Base-by-base conservation (phyloP, 441 rosid species). In the Macaranga tanarius region DNA sequence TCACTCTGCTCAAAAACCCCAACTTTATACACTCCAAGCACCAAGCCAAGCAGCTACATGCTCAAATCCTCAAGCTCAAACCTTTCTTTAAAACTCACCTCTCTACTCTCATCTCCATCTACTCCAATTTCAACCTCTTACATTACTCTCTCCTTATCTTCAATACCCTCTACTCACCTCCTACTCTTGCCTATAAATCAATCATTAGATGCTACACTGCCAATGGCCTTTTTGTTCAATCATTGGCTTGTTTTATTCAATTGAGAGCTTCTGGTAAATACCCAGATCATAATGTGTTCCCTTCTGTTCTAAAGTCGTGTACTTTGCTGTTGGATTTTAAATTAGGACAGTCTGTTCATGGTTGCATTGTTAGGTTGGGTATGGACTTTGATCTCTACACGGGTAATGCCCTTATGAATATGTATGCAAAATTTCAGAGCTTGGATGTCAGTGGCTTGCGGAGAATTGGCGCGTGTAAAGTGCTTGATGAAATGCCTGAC, bases 341-440 rank as follows among this genome's bases (percentile, higher is more conserved):
- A 75, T 72, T 92, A 70, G 95, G 97, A n/a, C 87, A 89, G 83
- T 84, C 90, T 26, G 78, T 93, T 31, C 97, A 93, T 84, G 98
- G 86, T 9, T 90, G 80, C 78, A 62, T 87, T 50, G 51, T 93
- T 70, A 89, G 88, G 76, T 80, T 85, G 47, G 96, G 96, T 12
- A 42, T 87, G 80, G 91, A 82, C 61, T 76, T 76, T 54, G 93
- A 91, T 80, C 69, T 93, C 86, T 89, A 84, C 57, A 89, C 90
- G 1, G 82, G 86, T 11, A 93, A 93, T 86, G 96, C 97, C 16
- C 86, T 93, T 5, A 80, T 93, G 92, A 91, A 86, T 81, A 89
- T 93, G 97, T 90, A 93, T 10, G 85, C 91, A 0, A 88, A 84
- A 67, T 77, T 83, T 68, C 83, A 66, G 67, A 57, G 13, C 0